A percentile compares a stretch with the other conserved stretches of the same genome.
Conservation (phyloP, 345 rosid species). For the Linum trigynum region DNA sequence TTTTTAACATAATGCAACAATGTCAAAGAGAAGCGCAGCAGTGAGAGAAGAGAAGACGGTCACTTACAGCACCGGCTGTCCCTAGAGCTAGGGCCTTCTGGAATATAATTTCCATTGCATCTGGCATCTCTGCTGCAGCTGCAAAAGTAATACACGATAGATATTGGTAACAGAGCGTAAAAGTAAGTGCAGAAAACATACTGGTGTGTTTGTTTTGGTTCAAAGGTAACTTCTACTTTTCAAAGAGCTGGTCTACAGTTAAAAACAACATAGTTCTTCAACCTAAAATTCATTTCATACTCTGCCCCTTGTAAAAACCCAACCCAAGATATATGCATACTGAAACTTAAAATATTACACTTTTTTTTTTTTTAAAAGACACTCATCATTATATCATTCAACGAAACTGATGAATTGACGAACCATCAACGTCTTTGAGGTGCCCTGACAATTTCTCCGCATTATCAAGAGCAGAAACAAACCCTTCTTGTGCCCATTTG, state of each 20-base stretch:
- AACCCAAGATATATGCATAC: no score
- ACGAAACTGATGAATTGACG: conserved; percentile 16
- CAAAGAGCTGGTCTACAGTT: no score
- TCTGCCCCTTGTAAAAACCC: no score
- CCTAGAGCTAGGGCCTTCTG: conserved; percentile 50
- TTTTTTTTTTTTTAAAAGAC: not conserved
- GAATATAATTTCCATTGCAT: conserved; percentile 65
- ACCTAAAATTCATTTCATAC: no score
- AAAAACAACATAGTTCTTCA: no score
- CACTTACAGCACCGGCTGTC: conserved; percentile 56
- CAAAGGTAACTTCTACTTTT: no score
- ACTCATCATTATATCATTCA: not conserved
- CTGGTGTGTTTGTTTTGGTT: no score
- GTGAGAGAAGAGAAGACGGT: not conserved
- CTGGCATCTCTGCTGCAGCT: conserved; percentile 66
- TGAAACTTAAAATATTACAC: no score
- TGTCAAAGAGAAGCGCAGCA: not conserved
- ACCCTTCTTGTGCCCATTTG: conserved; percentile 52
- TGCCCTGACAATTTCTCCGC: conserved; percentile 49
- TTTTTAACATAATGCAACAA: not conserved
- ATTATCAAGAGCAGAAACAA: conserved; percentile 44
- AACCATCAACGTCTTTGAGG: conserved; percentile 46
- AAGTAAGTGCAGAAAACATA: not conserved
- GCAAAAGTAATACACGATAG: conserved; percentile 17
- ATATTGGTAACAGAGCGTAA: conserved; percentile 12